phyloP scores from a whole-genome alignment of 345 rosid genomes.

The Viola odorata region DNA sequence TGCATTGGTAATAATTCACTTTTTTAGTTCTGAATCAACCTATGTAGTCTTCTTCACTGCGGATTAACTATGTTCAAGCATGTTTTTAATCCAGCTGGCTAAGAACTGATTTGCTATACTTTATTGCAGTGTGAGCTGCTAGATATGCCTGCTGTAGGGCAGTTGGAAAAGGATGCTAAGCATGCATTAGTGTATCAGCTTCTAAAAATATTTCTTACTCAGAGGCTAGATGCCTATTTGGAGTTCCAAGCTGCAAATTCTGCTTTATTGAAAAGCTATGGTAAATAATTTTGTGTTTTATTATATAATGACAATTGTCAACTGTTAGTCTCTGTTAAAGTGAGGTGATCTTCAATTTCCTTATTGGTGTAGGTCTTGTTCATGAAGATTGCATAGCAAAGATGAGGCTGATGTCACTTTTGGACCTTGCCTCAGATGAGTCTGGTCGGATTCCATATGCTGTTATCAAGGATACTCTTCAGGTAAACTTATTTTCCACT shows the following conservation, averaged over 20 bases:
- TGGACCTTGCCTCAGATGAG: slow-evolving; percentile 64
- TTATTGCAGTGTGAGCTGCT: slow-evolving; percentile 79
- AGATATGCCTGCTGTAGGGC: slow-evolving; percentile 81
- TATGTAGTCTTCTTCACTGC: no score
- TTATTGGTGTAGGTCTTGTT: slow-evolving; percentile 51
- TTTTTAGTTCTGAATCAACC: neutral
- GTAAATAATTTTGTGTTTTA: slow-evolving; percentile 30
- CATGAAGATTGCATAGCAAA: slow-evolving; percentile 83
- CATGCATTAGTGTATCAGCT: slow-evolving; percentile 71
- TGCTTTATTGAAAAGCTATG: slow-evolving; percentile 57
- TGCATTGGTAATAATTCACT: neutral
- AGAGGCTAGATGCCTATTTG: slow-evolving; percentile 66
- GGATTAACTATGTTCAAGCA: neutral
- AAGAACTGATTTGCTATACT: slow-evolving; percentile 6
- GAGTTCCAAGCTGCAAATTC: slow-evolving; percentile 78
- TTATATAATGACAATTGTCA: neutral
- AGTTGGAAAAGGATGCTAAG: slow-evolving; percentile 75
- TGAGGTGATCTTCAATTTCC: neutral
- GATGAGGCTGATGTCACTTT: slow-evolving; percentile 81
- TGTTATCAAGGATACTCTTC: slow-evolving; percentile 59
- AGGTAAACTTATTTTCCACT: slow-evolving; percentile 36
- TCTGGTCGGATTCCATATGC: slow-evolving; percentile 68
- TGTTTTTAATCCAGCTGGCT: neutral
- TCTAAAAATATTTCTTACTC: slow-evolving; percentile 72
- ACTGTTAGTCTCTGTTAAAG: neutral